phyloP scores from a whole-genome alignment of 129 eudicot species.

The sunflower (Helianthus annuus) region DNA sequence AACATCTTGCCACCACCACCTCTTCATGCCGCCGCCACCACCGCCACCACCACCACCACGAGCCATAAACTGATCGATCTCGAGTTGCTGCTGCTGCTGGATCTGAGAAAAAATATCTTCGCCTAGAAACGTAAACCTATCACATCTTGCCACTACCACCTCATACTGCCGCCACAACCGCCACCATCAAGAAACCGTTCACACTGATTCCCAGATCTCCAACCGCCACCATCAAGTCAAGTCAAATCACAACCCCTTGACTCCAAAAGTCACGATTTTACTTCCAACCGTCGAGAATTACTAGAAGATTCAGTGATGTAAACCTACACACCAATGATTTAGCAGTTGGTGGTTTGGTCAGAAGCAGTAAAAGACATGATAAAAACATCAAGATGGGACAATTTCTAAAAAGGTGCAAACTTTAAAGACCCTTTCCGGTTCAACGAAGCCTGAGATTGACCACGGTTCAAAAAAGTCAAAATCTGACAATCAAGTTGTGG shows the following conservation, averaged over 20 bases:
- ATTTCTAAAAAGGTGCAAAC: conserved; percentile 16
- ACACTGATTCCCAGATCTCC: conserved; percentile 28
- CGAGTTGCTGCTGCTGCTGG: too few species aligned
- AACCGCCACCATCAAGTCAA: conserved; percentile 21
- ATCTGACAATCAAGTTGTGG: too few species aligned
- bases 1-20: too few species aligned
- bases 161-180: too few species aligned
- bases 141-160: too few species aligned
- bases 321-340: conserved; percentile 25
- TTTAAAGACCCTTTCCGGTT: neutral
- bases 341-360: conserved; percentile 18
- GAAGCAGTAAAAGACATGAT: conserved; percentile 12
- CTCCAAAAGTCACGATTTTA: conserved; percentile 30
- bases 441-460: conserved; percentile 4
- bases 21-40: too few species aligned
- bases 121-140: too few species aligned
- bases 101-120: too few species aligned
- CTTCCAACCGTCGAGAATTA: conserved; percentile 21
- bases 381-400: conserved; percentile 16
- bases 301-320: conserved; percentile 39
- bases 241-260: conserved; percentile 3
- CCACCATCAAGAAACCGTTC: conserved; percentile 12
- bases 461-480: conserved; percentile 25
- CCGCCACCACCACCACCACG: too few species aligned
- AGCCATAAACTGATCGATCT: too few species aligned